Conservation (phyloP, 1,284 basidiomycete genomes). For the Mycosarcoma maydis region DNA sequence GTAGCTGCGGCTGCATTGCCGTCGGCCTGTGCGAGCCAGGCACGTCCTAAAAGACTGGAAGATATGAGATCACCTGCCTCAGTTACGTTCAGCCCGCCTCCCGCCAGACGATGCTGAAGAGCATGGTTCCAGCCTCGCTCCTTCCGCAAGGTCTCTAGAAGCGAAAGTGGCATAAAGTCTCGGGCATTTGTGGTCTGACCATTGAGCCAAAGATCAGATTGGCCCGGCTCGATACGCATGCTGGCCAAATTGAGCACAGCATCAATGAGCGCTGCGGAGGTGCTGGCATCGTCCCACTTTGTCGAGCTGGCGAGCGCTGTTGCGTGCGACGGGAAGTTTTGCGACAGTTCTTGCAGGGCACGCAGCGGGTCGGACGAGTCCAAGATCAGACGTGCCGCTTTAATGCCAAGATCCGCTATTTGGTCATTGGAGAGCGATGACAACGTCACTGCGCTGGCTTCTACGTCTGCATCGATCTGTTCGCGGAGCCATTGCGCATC, state of each 20-base stretch:
- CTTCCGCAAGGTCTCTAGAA: conserved; percentile 71
- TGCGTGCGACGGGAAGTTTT: conserved; percentile 61
- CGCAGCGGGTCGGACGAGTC: conserved; percentile 55
- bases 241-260: conserved; percentile 30
- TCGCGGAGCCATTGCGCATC: conserved; percentile 26
- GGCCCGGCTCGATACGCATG: conserved; percentile 46
- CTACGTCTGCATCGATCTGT: conserved; percentile 22
- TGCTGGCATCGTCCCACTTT: conserved; percentile 25
- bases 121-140: conserved; percentile 76
- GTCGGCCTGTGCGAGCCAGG: conserved; percentile 26
- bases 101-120: conserved; percentile 69
- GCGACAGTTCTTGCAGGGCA: conserved; percentile 54
- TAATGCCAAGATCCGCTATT: conserved; percentile 38
- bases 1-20: conserved; percentile 67
- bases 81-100: conserved; percentile 75
- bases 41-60: conserved; percentile 34
- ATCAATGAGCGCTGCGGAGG: conserved; percentile 26
- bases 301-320: conserved; percentile 43
- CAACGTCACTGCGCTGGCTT: conserved; percentile 2
- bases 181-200: conserved; percentile 34
- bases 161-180: conserved; percentile 43
- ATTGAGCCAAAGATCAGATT: conserved; percentile 61
- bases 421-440: conserved; percentile 33
- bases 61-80: conserved; percentile 77
- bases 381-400: conserved; percentile 48